Conservation (phyloP, 768 basidiomycete species). For the Sporobolomyces roseus region DNA sequence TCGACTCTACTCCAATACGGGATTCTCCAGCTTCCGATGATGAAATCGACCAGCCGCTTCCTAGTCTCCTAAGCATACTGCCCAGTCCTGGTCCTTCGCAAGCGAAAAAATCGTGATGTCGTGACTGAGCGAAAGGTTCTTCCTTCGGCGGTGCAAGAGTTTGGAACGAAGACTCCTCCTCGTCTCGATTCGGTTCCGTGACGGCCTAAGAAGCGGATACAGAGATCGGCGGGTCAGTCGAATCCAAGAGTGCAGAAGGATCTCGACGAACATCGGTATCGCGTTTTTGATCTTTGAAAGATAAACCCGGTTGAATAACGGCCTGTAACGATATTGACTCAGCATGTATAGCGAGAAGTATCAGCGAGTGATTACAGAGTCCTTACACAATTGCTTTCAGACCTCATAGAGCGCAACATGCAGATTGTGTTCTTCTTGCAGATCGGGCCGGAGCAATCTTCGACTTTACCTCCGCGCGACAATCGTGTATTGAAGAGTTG, state of each 20-base stretch:
- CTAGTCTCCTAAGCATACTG: slow-evolving; percentile 34
- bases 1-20: neutral
- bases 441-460: slow-evolving; percentile 48
- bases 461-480: slow-evolving; percentile 50
- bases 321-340: slow-evolving; percentile 1
- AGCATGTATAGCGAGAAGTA: neutral
- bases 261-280: slow-evolving; percentile 37
- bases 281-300: slow-evolving; percentile 40
- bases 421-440: slow-evolving; percentile 55
- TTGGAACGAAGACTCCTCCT: slow-evolving; percentile 1
- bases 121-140: slow-evolving; percentile 23
- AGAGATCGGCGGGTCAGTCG: too few species aligned
- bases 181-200: slow-evolving; percentile 35
- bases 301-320: slow-evolving; percentile 26
- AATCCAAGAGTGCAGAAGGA: too few species aligned
- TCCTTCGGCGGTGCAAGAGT: neutral
- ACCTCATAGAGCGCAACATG: slow-evolving; percentile 52
- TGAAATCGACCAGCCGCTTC: slow-evolving; percentile 2
- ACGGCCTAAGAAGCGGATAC: too few species aligned
- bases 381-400: slow-evolving; percentile 36
- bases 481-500: slow-evolving; percentile 54
- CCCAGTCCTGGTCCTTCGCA: slow-evolving; percentile 38
- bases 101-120: slow-evolving; percentile 29
- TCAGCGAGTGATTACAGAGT: neutral
- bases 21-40: neutral